A percentile compares a stretch with the other conserved stretches of the same genome.
Evolutionary conservation across 2,329 filamentous ascomycete genomes (phyloP).

Genomic region (Ceratocystis colombiana): DNA sequence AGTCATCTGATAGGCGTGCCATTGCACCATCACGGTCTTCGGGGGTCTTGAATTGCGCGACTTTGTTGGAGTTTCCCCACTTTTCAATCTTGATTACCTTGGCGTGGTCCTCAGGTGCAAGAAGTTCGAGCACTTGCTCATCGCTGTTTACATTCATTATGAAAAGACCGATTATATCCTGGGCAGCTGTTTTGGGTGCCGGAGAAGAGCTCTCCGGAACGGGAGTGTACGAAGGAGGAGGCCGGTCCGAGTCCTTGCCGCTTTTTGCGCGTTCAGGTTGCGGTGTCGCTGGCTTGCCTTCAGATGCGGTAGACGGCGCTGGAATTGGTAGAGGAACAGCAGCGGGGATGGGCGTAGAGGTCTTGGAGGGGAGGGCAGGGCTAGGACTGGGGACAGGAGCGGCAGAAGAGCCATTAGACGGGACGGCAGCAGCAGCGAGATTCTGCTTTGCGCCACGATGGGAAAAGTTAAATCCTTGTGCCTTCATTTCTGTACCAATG

Average conservation of each 20-base stretch:
- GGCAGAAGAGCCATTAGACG: not conserved
- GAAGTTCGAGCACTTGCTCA: conserved; percentile 71
- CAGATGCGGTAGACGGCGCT: conserved; percentile 34
- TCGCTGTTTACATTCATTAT: conserved; percentile 77
- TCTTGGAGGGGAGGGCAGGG: conserved; percentile 33
- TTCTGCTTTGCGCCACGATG: conserved; percentile 79
- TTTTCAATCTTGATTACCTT: conserved; percentile 75
- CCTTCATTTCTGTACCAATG: conserved; percentile 96
- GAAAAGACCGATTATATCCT: conserved; percentile 75
- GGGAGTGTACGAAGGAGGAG: conserved; percentile 36
- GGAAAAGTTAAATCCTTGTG: conserved; percentile 98
- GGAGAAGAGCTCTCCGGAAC: conserved; percentile 48
- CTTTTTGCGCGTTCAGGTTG: conserved; percentile 40
- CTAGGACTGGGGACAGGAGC: conserved; percentile 28
- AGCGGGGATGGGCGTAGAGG: conserved; percentile 26
- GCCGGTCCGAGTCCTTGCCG: conserved; percentile 50
- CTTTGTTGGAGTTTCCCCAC: conserved; percentile 68
- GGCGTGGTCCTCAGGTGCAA: conserved; percentile 68
- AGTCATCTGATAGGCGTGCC: conserved; percentile 60
- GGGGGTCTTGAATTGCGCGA: conserved; percentile 69
- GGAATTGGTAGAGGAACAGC: conserved; percentile 33
- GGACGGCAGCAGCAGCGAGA: conserved; percentile 32
- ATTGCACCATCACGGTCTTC: conserved; percentile 76
- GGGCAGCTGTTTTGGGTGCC: conserved; percentile 45
- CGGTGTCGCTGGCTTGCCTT: conserved; percentile 38